phyloP scores from a whole-genome alignment of 768 basidiomycete genomes.

The Suillus ampliporus region DNA sequence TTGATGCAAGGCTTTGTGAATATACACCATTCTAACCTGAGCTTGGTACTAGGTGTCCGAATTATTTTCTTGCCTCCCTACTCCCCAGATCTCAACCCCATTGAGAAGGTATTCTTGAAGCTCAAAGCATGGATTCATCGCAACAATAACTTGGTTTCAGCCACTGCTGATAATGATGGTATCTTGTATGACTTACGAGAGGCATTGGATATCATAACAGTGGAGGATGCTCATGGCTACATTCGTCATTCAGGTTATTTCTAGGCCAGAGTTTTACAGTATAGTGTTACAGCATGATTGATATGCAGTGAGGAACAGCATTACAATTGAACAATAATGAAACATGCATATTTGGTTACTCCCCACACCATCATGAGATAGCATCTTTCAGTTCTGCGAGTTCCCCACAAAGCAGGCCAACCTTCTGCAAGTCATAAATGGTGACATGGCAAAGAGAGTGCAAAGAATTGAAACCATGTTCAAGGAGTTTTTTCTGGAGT shows the following conservation, averaged over 20 bases:
- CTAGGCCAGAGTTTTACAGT: not conserved
- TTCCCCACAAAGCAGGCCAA: too few species aligned
- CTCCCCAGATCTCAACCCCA: slow-evolving; percentile 47
- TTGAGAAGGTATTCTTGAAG: slow-evolving; percentile 46
- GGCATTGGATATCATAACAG: slow-evolving; percentile 13
- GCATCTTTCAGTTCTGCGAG: too few species aligned
- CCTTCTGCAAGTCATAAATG: too few species aligned
- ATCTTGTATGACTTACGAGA: too few species aligned
- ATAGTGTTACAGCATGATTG: not conserved
- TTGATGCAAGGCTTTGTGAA: too few species aligned
- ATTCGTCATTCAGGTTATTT: slow-evolving; percentile 21
- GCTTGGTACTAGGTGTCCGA: slow-evolving; percentile 19
- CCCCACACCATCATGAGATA: too few species aligned
- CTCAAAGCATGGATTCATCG: slow-evolving; percentile 32
- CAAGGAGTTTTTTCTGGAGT: too few species aligned
- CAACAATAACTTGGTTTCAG: slow-evolving; percentile 16
- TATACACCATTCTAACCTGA: too few species aligned
- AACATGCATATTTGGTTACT: too few species aligned
- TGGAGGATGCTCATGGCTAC: slow-evolving; percentile 17
- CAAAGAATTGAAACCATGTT: too few species aligned
- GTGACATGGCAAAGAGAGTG: too few species aligned
- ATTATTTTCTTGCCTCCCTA: slow-evolving; percentile 42
- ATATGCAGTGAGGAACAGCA: not conserved
- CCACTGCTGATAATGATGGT: slow-evolving; percentile 16
- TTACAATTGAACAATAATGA: not conserved